Evolutionary conservation across 208 protist species (phyloP).

Genomic region (Trypanosoma conorhini): DNA sequence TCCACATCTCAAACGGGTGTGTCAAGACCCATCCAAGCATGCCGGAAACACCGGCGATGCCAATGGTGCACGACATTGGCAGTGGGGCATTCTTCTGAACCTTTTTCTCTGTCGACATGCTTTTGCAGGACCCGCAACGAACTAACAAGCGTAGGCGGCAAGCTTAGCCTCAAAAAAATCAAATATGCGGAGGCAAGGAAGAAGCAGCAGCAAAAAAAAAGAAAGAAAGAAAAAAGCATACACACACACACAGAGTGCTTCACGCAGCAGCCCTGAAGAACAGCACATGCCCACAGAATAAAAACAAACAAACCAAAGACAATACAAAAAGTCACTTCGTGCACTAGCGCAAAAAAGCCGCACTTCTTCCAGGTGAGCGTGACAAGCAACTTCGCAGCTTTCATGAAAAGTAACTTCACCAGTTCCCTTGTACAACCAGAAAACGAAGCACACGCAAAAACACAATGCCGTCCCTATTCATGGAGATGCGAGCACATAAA

Average conservation of each 20-base stretch:
- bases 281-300: not conserved
- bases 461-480: not conserved
- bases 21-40: slow-evolving; percentile 90
- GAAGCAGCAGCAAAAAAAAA: slow-evolving; percentile 4
- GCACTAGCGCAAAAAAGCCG: not conserved
- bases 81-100: slow-evolving; percentile 16
- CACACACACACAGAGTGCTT: too few species aligned
- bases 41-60: slow-evolving; percentile 77
- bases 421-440: not conserved
- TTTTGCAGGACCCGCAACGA: not conserved
- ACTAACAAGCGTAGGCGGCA: not conserved
- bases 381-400: too few species aligned
- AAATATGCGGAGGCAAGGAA: not conserved
- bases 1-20: slow-evolving; percentile 94
- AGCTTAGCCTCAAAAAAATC: not conserved
- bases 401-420: not conserved
- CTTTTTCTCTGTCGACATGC: slow-evolving; percentile 18
- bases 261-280: not conserved
- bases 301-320: not conserved
- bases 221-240: too few species aligned
- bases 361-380: not conserved
- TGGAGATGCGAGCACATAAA: not conserved
- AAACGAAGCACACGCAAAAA: not conserved
- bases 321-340: not conserved
- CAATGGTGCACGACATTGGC: slow-evolving; percentile 48